A percentile compares a stretch with the other conserved stretches of the same genome.
These are phyloP conservation scores for Hygrocybe punicea DNA, from an alignment of 768 basidiomycete species.

Conservation along the genomic window DNA sequence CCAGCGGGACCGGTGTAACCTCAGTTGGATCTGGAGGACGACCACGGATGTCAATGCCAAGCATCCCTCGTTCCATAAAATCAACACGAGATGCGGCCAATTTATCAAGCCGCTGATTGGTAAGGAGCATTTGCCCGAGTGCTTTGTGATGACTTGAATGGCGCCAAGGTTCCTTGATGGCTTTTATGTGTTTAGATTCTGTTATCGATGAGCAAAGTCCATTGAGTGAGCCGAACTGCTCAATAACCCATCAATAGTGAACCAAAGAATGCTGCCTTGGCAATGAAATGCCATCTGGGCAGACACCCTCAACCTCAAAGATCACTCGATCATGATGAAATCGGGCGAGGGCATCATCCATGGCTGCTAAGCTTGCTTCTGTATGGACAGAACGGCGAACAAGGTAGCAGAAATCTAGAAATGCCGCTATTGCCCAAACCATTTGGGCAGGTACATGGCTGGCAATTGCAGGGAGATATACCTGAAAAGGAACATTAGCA, in stretches of 20 bases:
- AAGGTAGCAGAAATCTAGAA: slow-evolving; percentile 26
- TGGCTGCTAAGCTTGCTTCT: not conserved
- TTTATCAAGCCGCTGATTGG: slow-evolving; percentile 22
- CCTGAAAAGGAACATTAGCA: slow-evolving; percentile 8
- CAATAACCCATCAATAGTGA: slow-evolving; percentile 16
- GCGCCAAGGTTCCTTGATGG: slow-evolving; percentile 23
- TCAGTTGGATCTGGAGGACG: no score
- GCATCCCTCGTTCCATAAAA: slow-evolving; percentile 16
- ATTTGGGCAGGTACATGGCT: slow-evolving; percentile 16
- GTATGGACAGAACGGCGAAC: slow-evolving; percentile 13
- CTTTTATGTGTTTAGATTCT: slow-evolving; percentile 23
- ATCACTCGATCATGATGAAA: slow-evolving; percentile 16
- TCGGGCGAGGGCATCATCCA: not conserved
- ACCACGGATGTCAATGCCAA: not conserved
- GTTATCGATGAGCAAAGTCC: slow-evolving; percentile 23
- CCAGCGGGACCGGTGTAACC: no score
- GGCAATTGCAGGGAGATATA: slow-evolving; percentile 20
- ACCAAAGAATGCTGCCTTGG: slow-evolving; percentile 18
- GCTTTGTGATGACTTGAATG: slow-evolving; percentile 19
- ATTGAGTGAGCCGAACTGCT: slow-evolving; percentile 16
- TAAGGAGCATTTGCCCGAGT: slow-evolving; percentile 21
- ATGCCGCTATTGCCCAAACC: slow-evolving; percentile 12
- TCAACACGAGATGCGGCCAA: slow-evolving; percentile 15
- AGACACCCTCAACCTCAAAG: slow-evolving; percentile 10
- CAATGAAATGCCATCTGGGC: slow-evolving; percentile 13